A percentile compares a stretch with the other conserved stretches of the same genome.
These are phyloP conservation scores for Colletotrichum lentis DNA, from an alignment of 2,329 filamentous ascomycete species.

Conservation along the genomic window DNA sequence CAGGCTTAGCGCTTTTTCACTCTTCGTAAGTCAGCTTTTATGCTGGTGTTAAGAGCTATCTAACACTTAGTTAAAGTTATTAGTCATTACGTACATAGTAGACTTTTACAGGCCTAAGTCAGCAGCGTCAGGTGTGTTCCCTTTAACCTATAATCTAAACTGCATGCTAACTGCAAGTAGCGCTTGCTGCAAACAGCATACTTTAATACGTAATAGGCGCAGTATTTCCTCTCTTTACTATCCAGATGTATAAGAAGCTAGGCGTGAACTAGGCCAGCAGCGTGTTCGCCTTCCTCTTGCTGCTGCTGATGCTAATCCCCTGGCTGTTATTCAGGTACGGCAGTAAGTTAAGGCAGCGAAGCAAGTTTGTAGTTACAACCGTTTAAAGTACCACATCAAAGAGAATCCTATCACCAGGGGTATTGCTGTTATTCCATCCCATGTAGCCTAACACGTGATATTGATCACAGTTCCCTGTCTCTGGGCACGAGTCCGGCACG, in stretches of 20 bases:
- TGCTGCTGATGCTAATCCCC: slow-evolving; percentile 38
- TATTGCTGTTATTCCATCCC: too few relatives aligned
- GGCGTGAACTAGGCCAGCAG: slow-evolving; percentile 48
- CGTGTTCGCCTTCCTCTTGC: slow-evolving; percentile 39
- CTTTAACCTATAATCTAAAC: rapidly evolving
- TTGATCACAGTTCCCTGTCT: too few relatives aligned
- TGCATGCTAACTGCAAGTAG: not conserved
- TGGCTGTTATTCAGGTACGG: slow-evolving; percentile 38
- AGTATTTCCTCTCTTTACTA: slow-evolving; percentile 55
- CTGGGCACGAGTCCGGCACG: too few relatives aligned
- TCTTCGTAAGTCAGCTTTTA: not conserved
- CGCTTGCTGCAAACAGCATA: slow-evolving; percentile 54
- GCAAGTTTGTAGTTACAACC: not conserved
- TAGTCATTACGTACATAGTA: slow-evolving; percentile 38
- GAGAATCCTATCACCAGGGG: too few relatives aligned
- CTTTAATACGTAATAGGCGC: slow-evolving; percentile 53
- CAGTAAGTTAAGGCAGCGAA: not conserved
- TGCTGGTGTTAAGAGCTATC: rapidly evolving
- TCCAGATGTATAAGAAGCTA: slow-evolving; percentile 50
- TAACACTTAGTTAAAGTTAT: not conserved
- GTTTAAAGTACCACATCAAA: not conserved
- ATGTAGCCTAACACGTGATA: too few relatives aligned
- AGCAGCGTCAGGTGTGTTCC: slow-evolving; percentile 34
- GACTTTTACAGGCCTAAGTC: slow-evolving; percentile 39
- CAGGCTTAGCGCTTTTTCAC: not conserved